A percentile compares a stretch with the other conserved stretches of the same genome.
Conservation (phyloP, 495 filamentous ascomycete genomes). For the Penicillium herquei region DNA sequence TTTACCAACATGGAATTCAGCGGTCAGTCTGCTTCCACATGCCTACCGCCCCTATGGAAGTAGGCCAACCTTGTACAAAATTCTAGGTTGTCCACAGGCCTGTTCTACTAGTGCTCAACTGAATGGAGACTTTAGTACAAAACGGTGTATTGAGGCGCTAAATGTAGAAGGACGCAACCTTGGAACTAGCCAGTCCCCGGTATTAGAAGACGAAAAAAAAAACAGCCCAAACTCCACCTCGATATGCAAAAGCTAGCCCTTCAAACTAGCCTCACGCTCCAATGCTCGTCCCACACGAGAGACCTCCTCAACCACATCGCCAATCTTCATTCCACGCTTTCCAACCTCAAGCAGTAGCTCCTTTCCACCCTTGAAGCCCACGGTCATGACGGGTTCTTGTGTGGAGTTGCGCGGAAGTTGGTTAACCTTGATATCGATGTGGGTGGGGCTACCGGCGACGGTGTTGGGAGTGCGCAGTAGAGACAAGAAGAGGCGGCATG, state of each 20-base stretch:
- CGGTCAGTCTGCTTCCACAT: no score
- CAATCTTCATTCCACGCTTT: conserved; percentile 79
- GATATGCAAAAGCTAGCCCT: conserved; percentile 40
- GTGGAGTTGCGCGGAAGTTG: conserved; percentile 66
- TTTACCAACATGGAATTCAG: no score
- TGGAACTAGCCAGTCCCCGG: no score
- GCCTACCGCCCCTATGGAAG: no score
- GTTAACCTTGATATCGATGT: conserved; percentile 67
- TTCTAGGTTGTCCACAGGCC: no score
- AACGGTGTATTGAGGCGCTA: no score
- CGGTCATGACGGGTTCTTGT: conserved; percentile 50
- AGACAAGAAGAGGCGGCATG: conserved; percentile 82
- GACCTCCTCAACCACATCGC: conserved; percentile 83
- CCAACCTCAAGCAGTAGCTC: conserved; percentile 66
- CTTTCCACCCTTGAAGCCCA: conserved; percentile 66
- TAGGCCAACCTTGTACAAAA: no score
- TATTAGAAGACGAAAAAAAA: neutral
- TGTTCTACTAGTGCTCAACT: no score
- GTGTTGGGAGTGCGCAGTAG: conserved; percentile 65
- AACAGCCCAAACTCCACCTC: neutral
- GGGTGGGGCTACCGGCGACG: conserved; percentile 66
- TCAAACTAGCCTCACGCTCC: conserved; percentile 77
- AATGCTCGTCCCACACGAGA: conserved; percentile 82
- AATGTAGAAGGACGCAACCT: no score
- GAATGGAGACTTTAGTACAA: no score